Percentiles rank a stretch among this genome's conserved stretches.
These are phyloP conservation scores for Boletus pseudopeckii DNA, from an alignment of 768 basidiomycete species.

Conservation along the genomic window DNA sequence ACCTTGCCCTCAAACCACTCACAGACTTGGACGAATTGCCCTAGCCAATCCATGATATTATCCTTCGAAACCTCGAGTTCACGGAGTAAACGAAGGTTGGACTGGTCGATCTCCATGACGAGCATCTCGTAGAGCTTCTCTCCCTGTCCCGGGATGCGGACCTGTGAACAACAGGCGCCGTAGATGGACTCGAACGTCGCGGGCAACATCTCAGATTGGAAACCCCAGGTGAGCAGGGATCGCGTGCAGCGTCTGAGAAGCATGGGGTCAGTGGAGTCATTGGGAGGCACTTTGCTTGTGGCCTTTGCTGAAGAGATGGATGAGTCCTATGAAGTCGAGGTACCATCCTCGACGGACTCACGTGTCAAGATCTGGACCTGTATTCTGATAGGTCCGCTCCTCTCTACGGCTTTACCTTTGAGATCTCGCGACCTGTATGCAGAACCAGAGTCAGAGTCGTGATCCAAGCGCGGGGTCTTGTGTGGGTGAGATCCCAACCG, in stretches of 20 bases:
- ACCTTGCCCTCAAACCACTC: conserved; percentile 64
- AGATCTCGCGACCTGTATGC: conserved; percentile 50
- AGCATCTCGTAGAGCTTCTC: conserved; percentile 57
- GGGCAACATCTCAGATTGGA: conserved; percentile 32
- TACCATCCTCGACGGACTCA: conserved; percentile 17
- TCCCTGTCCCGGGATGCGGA: conserved; percentile 51
- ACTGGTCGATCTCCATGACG: conserved; percentile 58
- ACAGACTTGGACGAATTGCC: conserved; percentile 51
- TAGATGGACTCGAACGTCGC: conserved; percentile 58
- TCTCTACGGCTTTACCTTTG: conserved; percentile 24
- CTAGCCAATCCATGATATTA: conserved; percentile 49
- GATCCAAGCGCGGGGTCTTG: conserved; percentile 65
- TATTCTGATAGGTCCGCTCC: conserved; percentile 43
- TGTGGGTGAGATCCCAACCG: conserved; percentile 57
- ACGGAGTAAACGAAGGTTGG: conserved; percentile 39
- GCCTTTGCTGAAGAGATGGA: conserved; percentile 6
- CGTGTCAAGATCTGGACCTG: conserved; percentile 43
- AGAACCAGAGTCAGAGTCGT: conserved; percentile 66
- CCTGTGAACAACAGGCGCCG: conserved; percentile 51
- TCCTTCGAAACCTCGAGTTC: conserved; percentile 31
- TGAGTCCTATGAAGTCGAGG: not conserved
- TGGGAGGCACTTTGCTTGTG: conserved; percentile 4
- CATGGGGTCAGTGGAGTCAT: conserved; percentile 28
- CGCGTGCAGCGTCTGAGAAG: conserved; percentile 38
- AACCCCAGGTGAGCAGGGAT: conserved; percentile 38